Conservation (phyloP, 805 yeast species). For the Pichia phayaonensis region DNA sequence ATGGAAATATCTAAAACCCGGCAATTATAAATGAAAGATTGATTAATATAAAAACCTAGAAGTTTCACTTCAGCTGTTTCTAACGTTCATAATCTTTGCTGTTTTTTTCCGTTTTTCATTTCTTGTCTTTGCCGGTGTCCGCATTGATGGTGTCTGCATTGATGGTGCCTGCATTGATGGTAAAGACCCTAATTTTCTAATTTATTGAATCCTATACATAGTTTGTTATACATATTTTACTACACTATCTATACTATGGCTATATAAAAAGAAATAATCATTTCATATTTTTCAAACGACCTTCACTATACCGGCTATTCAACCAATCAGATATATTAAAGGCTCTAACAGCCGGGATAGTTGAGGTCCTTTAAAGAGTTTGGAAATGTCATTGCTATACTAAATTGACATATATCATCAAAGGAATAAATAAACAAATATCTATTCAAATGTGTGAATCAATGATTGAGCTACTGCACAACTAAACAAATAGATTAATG, state of each 20-base stretch:
- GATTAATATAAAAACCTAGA: neutral
- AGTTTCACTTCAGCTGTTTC: neutral
- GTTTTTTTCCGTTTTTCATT: neutral
- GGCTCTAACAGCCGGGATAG: slow-evolving; percentile 9
- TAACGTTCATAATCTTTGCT: too few species aligned
- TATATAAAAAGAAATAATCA: too few species aligned
- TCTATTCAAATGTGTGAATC: too few species aligned
- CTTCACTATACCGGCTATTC: slow-evolving; percentile 8
- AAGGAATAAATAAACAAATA: too few species aligned
- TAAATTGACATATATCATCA: too few species aligned
- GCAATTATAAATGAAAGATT: too few species aligned
- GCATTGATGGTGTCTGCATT: neutral
- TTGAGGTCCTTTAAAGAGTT: slow-evolving; percentile 7
- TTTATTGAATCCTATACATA: neutral
- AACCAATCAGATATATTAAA: too few species aligned
- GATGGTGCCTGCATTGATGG: neutral
- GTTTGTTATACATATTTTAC: too few species aligned
- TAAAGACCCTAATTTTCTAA: neutral
- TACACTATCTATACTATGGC: neutral
- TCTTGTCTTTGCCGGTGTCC: neutral
- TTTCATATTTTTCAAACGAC: neutral
- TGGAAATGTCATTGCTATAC: neutral
- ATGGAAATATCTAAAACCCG: too few species aligned
- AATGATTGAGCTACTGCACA: neutral
- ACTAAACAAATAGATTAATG: too few species aligned